Evolutionary conservation across 2,329 filamentous ascomycete species (phyloP).

Genomic region (Penicillium rolfsii): DNA sequence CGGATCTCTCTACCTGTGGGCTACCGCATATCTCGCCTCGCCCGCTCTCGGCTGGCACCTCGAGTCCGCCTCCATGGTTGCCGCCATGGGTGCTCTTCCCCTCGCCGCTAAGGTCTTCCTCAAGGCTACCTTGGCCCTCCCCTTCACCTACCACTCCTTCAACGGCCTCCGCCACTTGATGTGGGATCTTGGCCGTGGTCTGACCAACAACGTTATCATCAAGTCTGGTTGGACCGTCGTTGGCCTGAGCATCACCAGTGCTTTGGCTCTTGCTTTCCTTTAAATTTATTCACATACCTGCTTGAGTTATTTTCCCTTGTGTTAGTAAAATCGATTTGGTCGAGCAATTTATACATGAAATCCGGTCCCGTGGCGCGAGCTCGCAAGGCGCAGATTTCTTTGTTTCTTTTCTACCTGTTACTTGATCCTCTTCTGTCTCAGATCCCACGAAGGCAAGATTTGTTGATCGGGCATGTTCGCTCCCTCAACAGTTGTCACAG

Average conservation of each 20-base stretch:
- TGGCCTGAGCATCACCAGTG: conserved; percentile 57
- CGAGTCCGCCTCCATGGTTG: conserved; percentile 65
- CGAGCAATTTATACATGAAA: conserved; percentile 28
- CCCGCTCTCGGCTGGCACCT: conserved; percentile 74
- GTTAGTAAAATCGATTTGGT: conserved; percentile 37
- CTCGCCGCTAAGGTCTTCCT: conserved; percentile 60
- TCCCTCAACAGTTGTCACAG: conserved; percentile 12
- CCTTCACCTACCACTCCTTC: conserved; percentile 69
- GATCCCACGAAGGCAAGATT: not conserved
- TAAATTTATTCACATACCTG: conserved; percentile 42
- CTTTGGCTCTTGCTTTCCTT: conserved; percentile 53
- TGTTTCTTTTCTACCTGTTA: conserved; percentile 6
- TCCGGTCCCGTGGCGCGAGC: conserved; percentile 25
- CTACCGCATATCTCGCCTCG: conserved; percentile 76
- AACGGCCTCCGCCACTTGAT: conserved; percentile 73
- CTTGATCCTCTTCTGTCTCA: not conserved
- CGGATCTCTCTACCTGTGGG: conserved; percentile 77
- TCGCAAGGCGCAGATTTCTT: conserved; percentile 25
- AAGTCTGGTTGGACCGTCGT: conserved; percentile 67
- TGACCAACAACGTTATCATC: conserved; percentile 67
- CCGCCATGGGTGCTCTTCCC: conserved; percentile 66
- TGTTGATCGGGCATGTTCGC: not conserved
- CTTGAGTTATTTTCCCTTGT: conserved; percentile 32
- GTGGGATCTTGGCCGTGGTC: conserved; percentile 67
- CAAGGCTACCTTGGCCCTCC: conserved; percentile 63